Conservation (phyloP, 75 land plant genomes). For the Pinus tabuliformis region DNA sequence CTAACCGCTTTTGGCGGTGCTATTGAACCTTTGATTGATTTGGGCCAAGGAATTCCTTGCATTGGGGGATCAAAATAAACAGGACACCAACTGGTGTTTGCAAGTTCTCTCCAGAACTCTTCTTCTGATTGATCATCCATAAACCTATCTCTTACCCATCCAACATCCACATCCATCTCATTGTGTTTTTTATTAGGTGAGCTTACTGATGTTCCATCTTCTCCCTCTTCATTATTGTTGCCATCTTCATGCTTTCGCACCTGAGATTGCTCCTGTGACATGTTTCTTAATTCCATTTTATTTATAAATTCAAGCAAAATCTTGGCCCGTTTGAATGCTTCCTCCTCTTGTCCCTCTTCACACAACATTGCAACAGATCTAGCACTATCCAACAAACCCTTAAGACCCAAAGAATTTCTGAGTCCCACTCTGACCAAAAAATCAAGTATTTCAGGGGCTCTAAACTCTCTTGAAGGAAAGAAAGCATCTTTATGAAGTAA, state of each 20-base stretch:
- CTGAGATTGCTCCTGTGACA: background rate
- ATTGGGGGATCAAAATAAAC: slow-evolving; percentile 52
- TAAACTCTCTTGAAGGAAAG: slow-evolving; percentile 75
- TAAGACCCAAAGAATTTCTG: slow-evolving; percentile 48
- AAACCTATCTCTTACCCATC: slow-evolving; percentile 14
- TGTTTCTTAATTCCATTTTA: slow-evolving; percentile 24
- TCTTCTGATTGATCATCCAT: slow-evolving; percentile 36
- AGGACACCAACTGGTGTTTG: slow-evolving; percentile 82
- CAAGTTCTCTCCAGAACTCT: slow-evolving; percentile 75
- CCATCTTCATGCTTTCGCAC: background rate
- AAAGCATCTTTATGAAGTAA: slow-evolving; percentile 64
- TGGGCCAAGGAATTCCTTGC: slow-evolving; percentile 74
- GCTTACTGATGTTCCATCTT: background rate
- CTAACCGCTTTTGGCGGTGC: slow-evolving; percentile 74
- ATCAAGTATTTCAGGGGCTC: slow-evolving; percentile 48
- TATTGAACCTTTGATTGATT: slow-evolving; percentile 21
- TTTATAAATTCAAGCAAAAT: slow-evolving; percentile 63
- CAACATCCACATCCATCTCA: slow-evolving; percentile 12
- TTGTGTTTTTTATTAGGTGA: background rate
- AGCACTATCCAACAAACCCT: slow-evolving; percentile 82
- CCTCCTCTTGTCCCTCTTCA: slow-evolving; percentile 29
- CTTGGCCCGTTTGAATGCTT: slow-evolving; percentile 45
- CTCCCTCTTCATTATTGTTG: background rate
- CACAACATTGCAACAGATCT: slow-evolving; percentile 68
- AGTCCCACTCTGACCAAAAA: slow-evolving; percentile 69